phyloP scores from a whole-genome alignment of 2,329 filamentous ascomycete species.

The Pyrenophora seminiperda region DNA sequence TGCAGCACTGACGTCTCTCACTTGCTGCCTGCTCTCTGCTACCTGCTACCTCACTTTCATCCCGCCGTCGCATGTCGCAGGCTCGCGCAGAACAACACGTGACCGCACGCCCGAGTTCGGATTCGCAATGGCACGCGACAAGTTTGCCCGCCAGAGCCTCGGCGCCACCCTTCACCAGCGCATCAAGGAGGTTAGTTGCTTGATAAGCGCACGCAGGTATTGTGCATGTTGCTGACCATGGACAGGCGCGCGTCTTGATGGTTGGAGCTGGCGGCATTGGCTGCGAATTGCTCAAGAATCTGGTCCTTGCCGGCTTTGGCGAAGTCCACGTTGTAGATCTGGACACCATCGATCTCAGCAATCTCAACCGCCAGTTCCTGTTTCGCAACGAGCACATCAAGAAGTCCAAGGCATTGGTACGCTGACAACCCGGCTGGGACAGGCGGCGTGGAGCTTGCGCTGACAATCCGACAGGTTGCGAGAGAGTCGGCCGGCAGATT shows the following conservation, averaged over 20 bases:
- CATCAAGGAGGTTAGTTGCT: constrained; percentile 67
- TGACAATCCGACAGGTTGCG: constrained; percentile 67
- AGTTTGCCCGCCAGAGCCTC: constrained; percentile 65
- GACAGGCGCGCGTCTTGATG: constrained; percentile 83
- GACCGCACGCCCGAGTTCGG: constrained; percentile 4
- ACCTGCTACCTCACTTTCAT: constrained; percentile 11
- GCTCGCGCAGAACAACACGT: constrained; percentile 14
- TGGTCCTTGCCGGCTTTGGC: constrained; percentile 88
- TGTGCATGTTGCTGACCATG: constrained; percentile 28
- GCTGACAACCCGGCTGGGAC: not conserved
- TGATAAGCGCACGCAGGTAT: constrained; percentile 5
- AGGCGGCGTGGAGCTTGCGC: constrained; percentile 13
- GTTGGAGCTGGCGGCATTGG: constrained; percentile 97
- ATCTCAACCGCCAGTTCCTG: constrained; percentile 95
- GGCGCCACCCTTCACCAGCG: constrained; percentile 62
- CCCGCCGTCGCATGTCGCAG: constrained; percentile 27
- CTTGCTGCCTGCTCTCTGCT: constrained; percentile 2
- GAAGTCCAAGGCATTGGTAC: constrained; percentile 88
- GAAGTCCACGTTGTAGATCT: constrained; percentile 95
- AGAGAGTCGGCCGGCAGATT: constrained; percentile 90
- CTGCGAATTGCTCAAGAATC: constrained; percentile 95
- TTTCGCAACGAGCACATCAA: constrained; percentile 98
- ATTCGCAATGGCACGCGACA: constrained; percentile 55
- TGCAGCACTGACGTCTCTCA: constrained; percentile 36
- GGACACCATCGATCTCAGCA: constrained; percentile 97